Evolutionary conservation across 441 rosid genomes (phyloP), one percentile per base, ranked within the genome.

Genomic region (Bruguiera hainesii): DNA sequence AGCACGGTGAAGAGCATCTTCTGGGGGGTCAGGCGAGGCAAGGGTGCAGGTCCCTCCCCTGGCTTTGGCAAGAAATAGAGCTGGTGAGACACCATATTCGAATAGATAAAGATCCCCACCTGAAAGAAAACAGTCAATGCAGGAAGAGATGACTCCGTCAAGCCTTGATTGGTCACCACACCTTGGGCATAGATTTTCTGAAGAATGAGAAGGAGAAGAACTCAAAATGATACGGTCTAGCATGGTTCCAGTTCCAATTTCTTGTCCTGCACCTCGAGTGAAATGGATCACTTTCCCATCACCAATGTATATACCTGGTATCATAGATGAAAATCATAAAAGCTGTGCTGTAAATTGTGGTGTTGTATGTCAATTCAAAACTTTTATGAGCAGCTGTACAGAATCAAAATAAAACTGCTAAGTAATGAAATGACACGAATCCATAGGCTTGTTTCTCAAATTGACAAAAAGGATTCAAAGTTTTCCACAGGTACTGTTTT

Each of bases 21-120:
- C 83, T 0, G 77, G 71, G 26, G 91, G 72, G 80, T 92, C 98
- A 15, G 93, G 81, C 20, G 73, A 1, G 23, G 98, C 96, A 23
- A 81, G 82, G 4, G 97, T 92, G 78, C 93, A 85, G 16, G 93
- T 92, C 30, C 98, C 97, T 18, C 98, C 97, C 64, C 97, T 73
- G 57, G 78, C 79, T 78, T 88, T 90, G 48, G 83, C 96, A 21
- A 92, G 75, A 64, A 88, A 90, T 57, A 80, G 5, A 11, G 76
- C 82, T 6, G 80, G 75, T 10, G 86, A 75, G 75, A 82, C 88
- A 33, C 69, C 57, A 46, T 92, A 92, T 58, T 81, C 83, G 57
- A 85, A 89, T 60, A 75, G 83, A 74, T 88, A 87, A 10, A 89
- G 85, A 42, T 85, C 70, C 26, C 96, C 95, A 52, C 82, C 91